Conservation (phyloP, 352 stramenopile genomes). For the Phytophthora quininea region DNA sequence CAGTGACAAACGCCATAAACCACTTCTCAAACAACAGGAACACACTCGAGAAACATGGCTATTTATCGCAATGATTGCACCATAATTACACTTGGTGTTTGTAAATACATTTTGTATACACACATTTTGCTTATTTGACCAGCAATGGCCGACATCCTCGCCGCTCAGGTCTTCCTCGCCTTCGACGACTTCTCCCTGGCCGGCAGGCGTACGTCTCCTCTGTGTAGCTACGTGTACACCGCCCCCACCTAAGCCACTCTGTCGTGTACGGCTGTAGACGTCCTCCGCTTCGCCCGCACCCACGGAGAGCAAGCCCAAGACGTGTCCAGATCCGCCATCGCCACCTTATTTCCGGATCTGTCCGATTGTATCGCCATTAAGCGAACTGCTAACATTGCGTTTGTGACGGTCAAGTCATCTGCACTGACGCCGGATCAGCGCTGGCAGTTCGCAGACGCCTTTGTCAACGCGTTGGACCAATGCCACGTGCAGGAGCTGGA, state of each 20-base stretch:
- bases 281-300: constrained; percentile 38
- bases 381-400: constrained; percentile 21
- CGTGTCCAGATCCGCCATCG: constrained; percentile 9
- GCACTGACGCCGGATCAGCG: constrained; percentile 24
- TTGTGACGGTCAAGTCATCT: constrained; percentile 43
- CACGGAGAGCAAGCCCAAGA: constrained; percentile 9
- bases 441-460: constrained; percentile 55
- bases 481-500: constrained; percentile 45
- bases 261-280: constrained; percentile 27
- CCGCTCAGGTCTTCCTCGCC: constrained; percentile 52
- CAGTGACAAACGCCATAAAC: too few relatives aligned
- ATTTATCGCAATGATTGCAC: too few relatives aligned
- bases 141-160: constrained; percentile 12
- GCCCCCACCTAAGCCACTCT: constrained; percentile 1
- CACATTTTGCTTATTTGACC: neutral
- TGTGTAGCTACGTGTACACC: neutral
- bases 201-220: constrained; percentile 48
- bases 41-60: too few relatives aligned
- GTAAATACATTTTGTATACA: neutral
- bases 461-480: constrained; percentile 44
- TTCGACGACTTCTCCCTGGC: constrained; percentile 77
- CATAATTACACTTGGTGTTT: too few relatives aligned
- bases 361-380: constrained; percentile 15
- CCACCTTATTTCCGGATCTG: constrained; percentile 18
- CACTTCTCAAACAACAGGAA: too few relatives aligned